Evolutionary conservation across 805 yeast genomes (phyloP).

Genomic region (Ogataea siamensis): DNA sequence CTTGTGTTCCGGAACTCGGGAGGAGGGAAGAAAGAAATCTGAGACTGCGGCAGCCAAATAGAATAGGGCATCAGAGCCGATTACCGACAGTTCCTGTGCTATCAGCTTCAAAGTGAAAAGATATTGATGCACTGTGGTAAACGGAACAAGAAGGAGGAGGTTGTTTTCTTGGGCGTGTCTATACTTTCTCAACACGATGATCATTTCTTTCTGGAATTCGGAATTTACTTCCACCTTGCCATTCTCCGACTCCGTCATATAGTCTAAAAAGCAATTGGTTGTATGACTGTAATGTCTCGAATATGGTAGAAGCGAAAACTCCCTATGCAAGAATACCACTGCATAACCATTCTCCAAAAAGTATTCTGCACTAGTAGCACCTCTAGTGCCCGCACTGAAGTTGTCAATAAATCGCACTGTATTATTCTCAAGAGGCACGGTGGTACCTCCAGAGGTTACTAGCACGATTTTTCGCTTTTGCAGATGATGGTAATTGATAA

Average conservation of each 20-base stretch:
- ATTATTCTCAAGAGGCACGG: constrained; percentile 95
- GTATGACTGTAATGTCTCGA: constrained; percentile 88
- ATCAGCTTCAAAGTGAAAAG: constrained; percentile 75
- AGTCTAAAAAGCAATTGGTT: constrained; percentile 82
- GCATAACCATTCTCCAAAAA: constrained; percentile 84
- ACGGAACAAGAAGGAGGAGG: constrained; percentile 70
- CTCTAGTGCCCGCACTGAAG: constrained; percentile 96
- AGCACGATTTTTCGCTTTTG: constrained; percentile 57
- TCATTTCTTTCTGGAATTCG: constrained; percentile 60
- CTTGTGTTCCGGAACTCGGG: constrained; percentile 88
- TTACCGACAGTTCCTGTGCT: constrained; percentile 54
- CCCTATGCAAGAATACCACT: constrained; percentile 89
- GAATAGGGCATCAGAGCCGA: constrained; percentile 63
- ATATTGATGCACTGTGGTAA: constrained; percentile 93
- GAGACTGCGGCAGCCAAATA: constrained; percentile 97
- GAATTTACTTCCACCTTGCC: constrained; percentile 61
- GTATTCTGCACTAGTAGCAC: constrained; percentile 93
- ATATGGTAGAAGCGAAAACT: constrained; percentile 87
- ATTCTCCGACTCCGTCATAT: constrained; percentile 51
- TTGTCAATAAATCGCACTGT: constrained; percentile 97
- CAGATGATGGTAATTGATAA: constrained; percentile 55
- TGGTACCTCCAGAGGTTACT: constrained; percentile 96
- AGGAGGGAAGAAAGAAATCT: constrained; percentile 88
- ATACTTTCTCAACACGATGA: constrained; percentile 55
- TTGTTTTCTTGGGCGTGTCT: constrained; percentile 47